Evolutionary conservation across 108 stramenopile species (phyloP), one percentile per base, ranked within the genome.

Genomic region (Cyclostephanos invisitatus): DNA sequence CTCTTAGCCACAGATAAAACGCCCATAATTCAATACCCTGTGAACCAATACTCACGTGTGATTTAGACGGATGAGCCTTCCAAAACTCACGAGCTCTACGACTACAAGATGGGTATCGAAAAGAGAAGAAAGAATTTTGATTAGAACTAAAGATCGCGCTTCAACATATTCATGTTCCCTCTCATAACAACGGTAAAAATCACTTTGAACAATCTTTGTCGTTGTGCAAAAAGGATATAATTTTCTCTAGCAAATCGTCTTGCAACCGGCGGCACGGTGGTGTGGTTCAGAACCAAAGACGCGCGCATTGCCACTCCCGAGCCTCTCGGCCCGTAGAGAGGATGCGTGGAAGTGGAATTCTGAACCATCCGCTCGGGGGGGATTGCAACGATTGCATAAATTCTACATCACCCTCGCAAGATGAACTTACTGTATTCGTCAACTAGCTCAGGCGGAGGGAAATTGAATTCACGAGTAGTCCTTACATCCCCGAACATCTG

Each of bases 391-490:
- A 5, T 3, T 57, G 56, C 56, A 57, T 57, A 29, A 29, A 7
- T 4, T 12, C 56, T 14, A 37, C 21, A 10, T 25, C 21, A 62
- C 28, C 22, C 0, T 24, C 40, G 51, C 22, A 29, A 47, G 27
- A 32, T 29, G 17, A 14, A 57, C 56, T 28, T 29, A 57, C 24
- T 85, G 62, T 96, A 96, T 56, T 92, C 89, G 38, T 91, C 87
- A 3, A 96, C 91, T 21, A 96, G 71, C 68, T 87, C 84, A n/a
- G 79, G 59, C 14, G 94, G 76, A 4, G 94, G 94, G 57, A 95
- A 95, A 40, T 86, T 92, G 71, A 95, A 91, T 42, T 82, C 64
- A 38, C 91, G 75, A 15, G 77, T 62, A n/a, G 77, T 71, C 54
- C 71, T 54, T 22, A 81, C 69, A 27, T 83, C 62, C 35, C 75